Evolutionary conservation across 768 basidiomycete genomes (phyloP), one percentile per base, ranked within the genome.

Genomic region (Astraeus odoratus): DNA sequence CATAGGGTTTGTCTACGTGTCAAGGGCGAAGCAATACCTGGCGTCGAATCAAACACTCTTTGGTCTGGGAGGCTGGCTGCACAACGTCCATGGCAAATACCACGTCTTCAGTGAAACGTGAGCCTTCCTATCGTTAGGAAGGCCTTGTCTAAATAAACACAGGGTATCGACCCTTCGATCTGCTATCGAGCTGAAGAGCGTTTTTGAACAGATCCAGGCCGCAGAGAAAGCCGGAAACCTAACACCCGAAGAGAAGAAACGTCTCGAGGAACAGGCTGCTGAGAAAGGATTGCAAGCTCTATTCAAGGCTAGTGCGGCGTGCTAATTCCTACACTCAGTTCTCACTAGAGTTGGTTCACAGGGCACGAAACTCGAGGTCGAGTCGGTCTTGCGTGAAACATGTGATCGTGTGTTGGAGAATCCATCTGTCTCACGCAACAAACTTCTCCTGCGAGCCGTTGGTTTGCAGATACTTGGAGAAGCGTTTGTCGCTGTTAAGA

Each of bases 31-130:
- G 58, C 88, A 92, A 29, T 81, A 81, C 56, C 73, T 88, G 0
- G 91, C 90, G 0, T 80, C 86, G 15, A 71, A 78, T 66, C 51
- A 79, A 72, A 71, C 80, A 0, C 68, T 78, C 9, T 70, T 91
- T 39, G 91, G 91, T 22, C 83, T 95, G 13, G 91, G 91, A 10
- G 91, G 92, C 6, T 95, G 91, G 91, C 60, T 94, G 47, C 91
- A 94, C 62, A 89, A 89, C 44, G 87, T 92, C 3, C 87, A 90
- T 61, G 87, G 86, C 10, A 92, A 90, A 67, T 93, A 91, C 40
- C 90, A 94, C 57, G 85, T 93, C 15, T 87, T 95, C 64, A 91
- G 88, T 59, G 90, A 93, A 69, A 92, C 89, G 86, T 88, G 51
- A 54, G 86, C 71, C 29, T 47, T n/a, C 22, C 16, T 37, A 22